phyloP scores from a whole-genome alignment of 164 flowering plant species.

The Umbellularia californica region DNA sequence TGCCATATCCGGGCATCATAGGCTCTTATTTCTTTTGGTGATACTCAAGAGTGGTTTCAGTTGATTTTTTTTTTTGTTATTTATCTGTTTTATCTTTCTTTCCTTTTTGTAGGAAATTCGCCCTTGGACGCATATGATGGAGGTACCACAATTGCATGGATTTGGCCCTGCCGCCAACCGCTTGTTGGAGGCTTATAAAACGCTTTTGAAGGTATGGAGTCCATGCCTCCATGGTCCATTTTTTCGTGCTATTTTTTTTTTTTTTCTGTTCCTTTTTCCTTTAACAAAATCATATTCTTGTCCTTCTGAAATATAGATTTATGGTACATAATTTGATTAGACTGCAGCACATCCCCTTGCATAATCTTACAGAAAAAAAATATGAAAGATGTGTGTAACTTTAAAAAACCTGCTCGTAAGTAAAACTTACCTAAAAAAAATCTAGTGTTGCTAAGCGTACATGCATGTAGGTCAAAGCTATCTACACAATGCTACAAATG shows the following conservation, averaged over 20 bases:
- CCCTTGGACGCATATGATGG: conserved; percentile 99
- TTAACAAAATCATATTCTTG: neutral
- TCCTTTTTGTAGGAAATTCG: conserved; percentile 70
- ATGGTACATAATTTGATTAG: neutral
- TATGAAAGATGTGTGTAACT: too few relatives aligned
- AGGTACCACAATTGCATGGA: conserved; percentile 97
- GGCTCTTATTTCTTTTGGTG: neutral
- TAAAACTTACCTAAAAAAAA: too few relatives aligned
- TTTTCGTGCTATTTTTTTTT: too few relatives aligned
- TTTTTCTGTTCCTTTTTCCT: neutral
- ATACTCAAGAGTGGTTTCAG: neutral
- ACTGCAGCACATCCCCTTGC: too few relatives aligned
- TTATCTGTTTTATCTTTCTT: neutral
- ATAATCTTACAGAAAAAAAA: too few relatives aligned
- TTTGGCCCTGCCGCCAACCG: conserved; percentile 99
- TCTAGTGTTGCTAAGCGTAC: too few relatives aligned
- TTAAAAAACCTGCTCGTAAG: too few relatives aligned
- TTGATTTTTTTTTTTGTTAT: neutral
- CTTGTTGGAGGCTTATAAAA: conserved; percentile 89
- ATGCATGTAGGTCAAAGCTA: too few relatives aligned
- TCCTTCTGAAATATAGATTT: too few relatives aligned
- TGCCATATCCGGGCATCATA: too few relatives aligned
- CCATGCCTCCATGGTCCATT: neutral
- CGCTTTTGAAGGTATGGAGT: conserved; percentile 74
- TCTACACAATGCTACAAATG: too few relatives aligned